Conservation (phyloP, 352 stramenopile species). For the Globisporangium polare region DNA sequence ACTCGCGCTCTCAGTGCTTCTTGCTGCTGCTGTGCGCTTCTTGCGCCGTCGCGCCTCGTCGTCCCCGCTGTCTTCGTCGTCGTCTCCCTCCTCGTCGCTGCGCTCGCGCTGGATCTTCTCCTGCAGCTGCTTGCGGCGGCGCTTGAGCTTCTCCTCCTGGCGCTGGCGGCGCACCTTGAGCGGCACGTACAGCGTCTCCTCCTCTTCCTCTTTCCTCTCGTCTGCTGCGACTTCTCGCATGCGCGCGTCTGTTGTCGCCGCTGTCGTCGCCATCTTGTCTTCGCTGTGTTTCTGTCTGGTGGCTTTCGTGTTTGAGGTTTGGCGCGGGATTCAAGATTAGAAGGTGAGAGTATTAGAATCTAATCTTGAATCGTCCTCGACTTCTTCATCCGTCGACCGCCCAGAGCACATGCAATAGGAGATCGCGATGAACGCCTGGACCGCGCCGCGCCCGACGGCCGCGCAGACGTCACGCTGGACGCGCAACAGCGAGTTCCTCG, state of each 20-base stretch:
- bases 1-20: not conserved
- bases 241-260: constrained; percentile 8
- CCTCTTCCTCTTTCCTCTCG: constrained; percentile 6
- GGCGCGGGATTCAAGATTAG: no score
- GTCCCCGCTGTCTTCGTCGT: constrained; percentile 4
- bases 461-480: constrained; percentile 43
- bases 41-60: constrained; percentile 5
- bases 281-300: not conserved
- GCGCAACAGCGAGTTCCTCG: constrained; percentile 66
- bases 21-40: not conserved
- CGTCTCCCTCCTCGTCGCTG: constrained; percentile 25
- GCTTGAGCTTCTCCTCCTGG: constrained; percentile 60
- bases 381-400: no score
- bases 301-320: not conserved
- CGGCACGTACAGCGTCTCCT: constrained; percentile 71
- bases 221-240: constrained; percentile 2
- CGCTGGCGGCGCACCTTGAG: constrained; percentile 69
- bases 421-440: constrained; percentile 28
- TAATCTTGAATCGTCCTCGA: no score
- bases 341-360: no score
- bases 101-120: constrained; percentile 49
- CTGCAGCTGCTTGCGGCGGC: constrained; percentile 44
- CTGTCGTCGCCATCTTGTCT: not conserved
- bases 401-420: not conserved
- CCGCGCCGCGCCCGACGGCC: constrained; percentile 23